Evolutionary conservation across 257 asterid genomes (phyloP).

Genomic region (Solanum chiquidenum): DNA sequence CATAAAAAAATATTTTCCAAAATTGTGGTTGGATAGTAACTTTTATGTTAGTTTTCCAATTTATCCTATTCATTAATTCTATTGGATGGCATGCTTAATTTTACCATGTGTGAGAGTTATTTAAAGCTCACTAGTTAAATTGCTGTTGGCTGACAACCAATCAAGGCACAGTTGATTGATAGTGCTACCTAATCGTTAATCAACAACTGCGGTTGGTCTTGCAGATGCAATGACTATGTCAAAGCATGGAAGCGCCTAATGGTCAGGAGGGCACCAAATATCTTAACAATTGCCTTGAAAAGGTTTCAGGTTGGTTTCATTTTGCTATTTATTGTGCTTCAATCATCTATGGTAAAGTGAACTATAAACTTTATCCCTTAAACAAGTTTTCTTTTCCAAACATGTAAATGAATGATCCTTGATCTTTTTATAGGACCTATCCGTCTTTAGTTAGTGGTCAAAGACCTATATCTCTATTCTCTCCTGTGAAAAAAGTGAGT

Average conservation of each 20-base stretch:
- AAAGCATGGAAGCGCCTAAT: conserved; percentile 93
- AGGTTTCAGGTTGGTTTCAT: conserved; percentile 74
- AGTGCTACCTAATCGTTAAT: neutral
- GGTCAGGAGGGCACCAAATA: conserved; percentile 74
- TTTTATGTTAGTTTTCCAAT: neutral
- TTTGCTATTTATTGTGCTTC: neutral
- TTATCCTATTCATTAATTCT: neutral
- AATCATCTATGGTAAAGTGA: neutral
- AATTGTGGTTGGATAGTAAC: neutral
- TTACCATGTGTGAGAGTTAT: neutral
- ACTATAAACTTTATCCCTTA: neutral
- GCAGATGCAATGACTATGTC: conserved; percentile 96
- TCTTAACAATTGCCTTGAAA: conserved; percentile 94
- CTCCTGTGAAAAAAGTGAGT: neutral
- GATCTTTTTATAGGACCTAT: neutral
- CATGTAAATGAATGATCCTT: neutral
- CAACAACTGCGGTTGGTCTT: conserved; percentile 3
- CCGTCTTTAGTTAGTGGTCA: neutral
- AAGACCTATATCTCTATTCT: neutral
- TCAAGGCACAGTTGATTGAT: neutral
- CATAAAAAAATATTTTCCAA: neutral
- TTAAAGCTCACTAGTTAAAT: neutral
- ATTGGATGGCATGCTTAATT: neutral
- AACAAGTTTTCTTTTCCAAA: neutral
- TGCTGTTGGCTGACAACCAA: neutral